These are phyloP conservation scores for Sphagnum tenellum DNA, from an alignment of 225 moss, liverwort and hornwort genomes.

Conservation along the genomic window DNA sequence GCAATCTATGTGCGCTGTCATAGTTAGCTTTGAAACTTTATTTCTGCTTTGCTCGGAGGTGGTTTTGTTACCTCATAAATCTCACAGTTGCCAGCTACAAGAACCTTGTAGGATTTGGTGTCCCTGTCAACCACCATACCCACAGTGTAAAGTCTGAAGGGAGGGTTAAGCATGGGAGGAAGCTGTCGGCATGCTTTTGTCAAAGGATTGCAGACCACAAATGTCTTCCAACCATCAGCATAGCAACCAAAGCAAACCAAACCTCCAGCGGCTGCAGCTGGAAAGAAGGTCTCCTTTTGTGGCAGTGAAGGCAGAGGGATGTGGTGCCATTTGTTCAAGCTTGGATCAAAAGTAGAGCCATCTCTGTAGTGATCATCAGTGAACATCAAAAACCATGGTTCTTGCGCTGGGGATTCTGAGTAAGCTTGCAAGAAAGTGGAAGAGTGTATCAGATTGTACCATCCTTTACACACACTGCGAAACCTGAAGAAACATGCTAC, in stretches of 20 bases:
- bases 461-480: constrained; percentile 34
- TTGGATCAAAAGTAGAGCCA: constrained; percentile 45
- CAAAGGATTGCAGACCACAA: constrained; percentile 50
- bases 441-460: constrained; percentile 31
- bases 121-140: constrained; percentile 46
- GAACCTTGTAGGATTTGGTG: constrained; percentile 42
- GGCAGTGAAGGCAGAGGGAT: constrained; percentile 46
- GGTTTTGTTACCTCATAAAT: constrained; percentile 25
- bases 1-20: too few relatives aligned
- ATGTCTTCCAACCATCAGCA: constrained; percentile 41
- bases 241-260: constrained; percentile 54
- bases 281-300: constrained; percentile 33
- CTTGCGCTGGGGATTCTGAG: constrained; percentile 22
- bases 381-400: constrained; percentile 50
- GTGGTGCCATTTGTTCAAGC: constrained; percentile 43
- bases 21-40: too few relatives aligned
- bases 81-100: constrained; percentile 47
- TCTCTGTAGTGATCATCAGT: constrained; percentile 34
- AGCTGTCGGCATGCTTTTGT: constrained; percentile 52
- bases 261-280: constrained; percentile 52
- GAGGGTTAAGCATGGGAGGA: constrained; percentile 39
- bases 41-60: too few relatives aligned
- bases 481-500: constrained; percentile 38
- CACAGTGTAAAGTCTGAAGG: constrained; percentile 47
- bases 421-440: constrained; percentile 32